Evolutionary conservation across 257 asterid genomes (phyloP).

Genomic region (Solanum pinnatisectum): DNA sequence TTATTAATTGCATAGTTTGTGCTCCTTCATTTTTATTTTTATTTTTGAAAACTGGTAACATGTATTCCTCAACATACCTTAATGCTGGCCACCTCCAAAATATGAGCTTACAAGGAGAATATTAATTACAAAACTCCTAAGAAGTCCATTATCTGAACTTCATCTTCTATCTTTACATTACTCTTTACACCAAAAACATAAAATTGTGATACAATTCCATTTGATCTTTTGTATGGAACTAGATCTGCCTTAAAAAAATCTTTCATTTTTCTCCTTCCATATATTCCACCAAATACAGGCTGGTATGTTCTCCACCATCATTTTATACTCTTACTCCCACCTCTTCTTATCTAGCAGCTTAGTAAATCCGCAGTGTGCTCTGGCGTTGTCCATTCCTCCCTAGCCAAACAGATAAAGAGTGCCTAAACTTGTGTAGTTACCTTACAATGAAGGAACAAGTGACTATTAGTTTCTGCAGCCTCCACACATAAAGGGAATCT

Average conservation of each 20-base stretch:
- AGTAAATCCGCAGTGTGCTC: neutral
- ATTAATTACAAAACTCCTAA: neutral
- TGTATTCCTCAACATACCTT: neutral
- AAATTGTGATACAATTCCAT: neutral
- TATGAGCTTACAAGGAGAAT: neutral
- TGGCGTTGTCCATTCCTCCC: neutral
- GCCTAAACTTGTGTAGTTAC: neutral
- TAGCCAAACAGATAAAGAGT: neutral
- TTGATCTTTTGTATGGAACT: neutral
- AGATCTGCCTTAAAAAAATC: neutral
- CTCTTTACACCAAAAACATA: neutral
- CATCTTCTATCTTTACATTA: neutral
- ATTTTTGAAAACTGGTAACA: neutral
- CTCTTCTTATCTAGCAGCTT: neutral
- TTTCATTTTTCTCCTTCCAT: neutral
- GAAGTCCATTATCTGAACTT: neutral
- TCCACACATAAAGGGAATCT: neutral
- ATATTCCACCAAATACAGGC: neutral
- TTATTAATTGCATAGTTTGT: neutral
- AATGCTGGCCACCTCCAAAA: neutral
- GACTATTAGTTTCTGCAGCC: neutral
- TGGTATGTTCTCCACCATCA: neutral
- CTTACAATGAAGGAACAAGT: neutral
- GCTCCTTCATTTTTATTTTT: neutral
- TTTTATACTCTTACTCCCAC: neutral